phyloP scores from a whole-genome alignment of 2,329 filamentous ascomycete genomes.

The Curvularia hawaiiensis region DNA sequence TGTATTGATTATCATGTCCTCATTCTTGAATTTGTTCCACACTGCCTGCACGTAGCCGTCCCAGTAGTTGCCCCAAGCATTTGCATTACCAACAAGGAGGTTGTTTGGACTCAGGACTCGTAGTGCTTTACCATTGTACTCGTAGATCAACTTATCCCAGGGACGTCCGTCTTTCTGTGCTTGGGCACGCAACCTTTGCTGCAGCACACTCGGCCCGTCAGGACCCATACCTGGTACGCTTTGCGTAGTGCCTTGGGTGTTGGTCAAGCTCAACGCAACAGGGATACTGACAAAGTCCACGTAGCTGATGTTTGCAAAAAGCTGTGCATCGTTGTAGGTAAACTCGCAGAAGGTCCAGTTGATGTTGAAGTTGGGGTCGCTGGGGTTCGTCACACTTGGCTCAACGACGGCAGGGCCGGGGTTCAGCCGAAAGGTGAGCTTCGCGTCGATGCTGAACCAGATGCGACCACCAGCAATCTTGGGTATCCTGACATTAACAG shows the following conservation, averaged over 20 bases:
- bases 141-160: slow-evolving; percentile 66
- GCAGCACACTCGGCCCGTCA: slow-evolving; percentile 63
- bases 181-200: slow-evolving; percentile 61
- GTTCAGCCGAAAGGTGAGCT: slow-evolving; percentile 72
- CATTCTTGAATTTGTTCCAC: slow-evolving; percentile 54
- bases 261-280: slow-evolving; percentile 52
- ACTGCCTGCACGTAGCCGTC: slow-evolving; percentile 58
- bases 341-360: slow-evolving; percentile 56
- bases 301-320: slow-evolving; percentile 66
- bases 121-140: slow-evolving; percentile 43
- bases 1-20: slow-evolving; percentile 65
- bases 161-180: slow-evolving; percentile 58
- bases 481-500: slow-evolving; percentile 67
- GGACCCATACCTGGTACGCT: slow-evolving; percentile 62
- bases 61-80: slow-evolving; percentile 59
- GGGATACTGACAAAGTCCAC: slow-evolving; percentile 72
- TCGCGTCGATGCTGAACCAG: slow-evolving; percentile 68
- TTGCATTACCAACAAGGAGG: slow-evolving; percentile 52
- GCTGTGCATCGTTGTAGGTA: slow-evolving; percentile 53
- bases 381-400: slow-evolving; percentile 70
- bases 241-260: slow-evolving; percentile 47
- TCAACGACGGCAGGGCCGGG: slow-evolving; percentile 75
- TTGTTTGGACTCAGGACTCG: slow-evolving; percentile 54
- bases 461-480: slow-evolving; percentile 73
- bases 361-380: slow-evolving; percentile 54